Evolutionary conservation across 1,284 basidiomycete genomes (phyloP).

Genomic region (Melampsora occidentalis): DNA sequence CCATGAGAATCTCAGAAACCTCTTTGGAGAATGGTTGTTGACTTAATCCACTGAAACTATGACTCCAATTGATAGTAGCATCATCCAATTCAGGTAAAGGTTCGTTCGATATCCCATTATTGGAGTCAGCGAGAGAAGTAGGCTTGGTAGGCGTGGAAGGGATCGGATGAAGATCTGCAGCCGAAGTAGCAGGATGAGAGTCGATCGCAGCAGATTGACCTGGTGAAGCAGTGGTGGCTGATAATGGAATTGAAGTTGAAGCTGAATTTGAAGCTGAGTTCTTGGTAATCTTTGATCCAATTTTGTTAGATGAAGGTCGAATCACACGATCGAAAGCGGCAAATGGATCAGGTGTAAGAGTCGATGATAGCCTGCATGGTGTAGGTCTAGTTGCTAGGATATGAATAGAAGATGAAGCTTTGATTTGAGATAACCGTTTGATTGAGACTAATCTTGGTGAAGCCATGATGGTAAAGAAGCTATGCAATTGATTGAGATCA

Average conservation of each 20-base stretch:
- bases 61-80: conserved; percentile 67
- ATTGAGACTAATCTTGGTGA: no score
- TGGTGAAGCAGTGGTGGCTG: conserved; percentile 21
- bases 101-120: conserved; percentile 35
- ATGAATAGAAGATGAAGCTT: no score
- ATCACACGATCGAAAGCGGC: conserved; percentile 24
- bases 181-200: conserved; percentile 37
- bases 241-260: conserved; percentile 28
- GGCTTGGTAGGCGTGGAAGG: not conserved
- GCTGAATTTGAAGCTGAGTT: conserved; percentile 8
- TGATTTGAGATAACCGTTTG: no score
- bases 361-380: not conserved
- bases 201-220: conserved; percentile 41
- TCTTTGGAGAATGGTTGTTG: conserved; percentile 74
- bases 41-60: conserved; percentile 78
- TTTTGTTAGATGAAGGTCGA: not conserved
- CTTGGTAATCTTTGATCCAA: not conserved
- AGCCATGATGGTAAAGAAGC: no score
- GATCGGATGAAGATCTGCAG: conserved; percentile 35
- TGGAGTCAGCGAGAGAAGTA: not conserved
- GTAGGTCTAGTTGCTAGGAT: no score
- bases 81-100: conserved; percentile 14
- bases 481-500: no score
- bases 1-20: conserved; percentile 68
- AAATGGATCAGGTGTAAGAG: conserved; percentile 25